phyloP scores from a whole-genome alignment of 2,329 filamentous ascomycete genomes.

The Didymella glomerata region DNA sequence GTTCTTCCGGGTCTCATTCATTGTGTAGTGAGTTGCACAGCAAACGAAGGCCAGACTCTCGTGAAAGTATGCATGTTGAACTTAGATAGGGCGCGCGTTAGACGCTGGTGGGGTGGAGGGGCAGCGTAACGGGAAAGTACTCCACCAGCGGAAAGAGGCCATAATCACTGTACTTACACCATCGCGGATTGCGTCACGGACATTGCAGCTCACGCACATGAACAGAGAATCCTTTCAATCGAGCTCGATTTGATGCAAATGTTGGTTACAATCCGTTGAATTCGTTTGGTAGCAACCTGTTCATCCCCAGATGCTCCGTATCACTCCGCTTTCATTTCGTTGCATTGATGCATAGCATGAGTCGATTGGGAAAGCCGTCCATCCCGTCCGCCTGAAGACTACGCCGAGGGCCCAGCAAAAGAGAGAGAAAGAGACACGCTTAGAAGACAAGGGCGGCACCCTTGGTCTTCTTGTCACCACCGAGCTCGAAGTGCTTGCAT shows the following conservation, averaged over 20 bases:
- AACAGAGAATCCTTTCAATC: conserved; percentile 43
- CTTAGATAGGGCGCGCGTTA: conserved; percentile 18
- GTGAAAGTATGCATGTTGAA: background rate
- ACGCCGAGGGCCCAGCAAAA: conserved; percentile 52
- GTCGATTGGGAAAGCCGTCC: conserved; percentile 48
- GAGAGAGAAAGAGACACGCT: conserved; percentile 62
- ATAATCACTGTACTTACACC: background rate
- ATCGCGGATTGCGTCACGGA: background rate
- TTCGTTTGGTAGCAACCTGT: conserved; percentile 45
- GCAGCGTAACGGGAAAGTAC: conserved; percentile 24
- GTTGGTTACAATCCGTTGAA: conserved; percentile 51
- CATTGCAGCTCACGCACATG: background rate
- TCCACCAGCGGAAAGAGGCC: background rate
- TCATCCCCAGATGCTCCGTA: conserved; percentile 43
- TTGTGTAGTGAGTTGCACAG: conserved; percentile 17
- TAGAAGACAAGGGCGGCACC: conserved; percentile 99
- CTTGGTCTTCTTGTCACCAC: conserved; percentile 99
- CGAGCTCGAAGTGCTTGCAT: conserved; percentile 99
- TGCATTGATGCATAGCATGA: conserved; percentile 43
- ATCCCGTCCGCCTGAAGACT: conserved; percentile 49
- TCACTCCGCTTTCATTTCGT: conserved; percentile 41
- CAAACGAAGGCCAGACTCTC: conserved; percentile 8
- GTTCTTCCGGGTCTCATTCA: conserved; percentile 36
- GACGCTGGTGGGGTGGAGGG: conserved; percentile 40
- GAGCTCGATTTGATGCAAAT: conserved; percentile 53